phyloP scores from a whole-genome alignment of 768 basidiomycete species.

The Rhizopogon sp. region DNA sequence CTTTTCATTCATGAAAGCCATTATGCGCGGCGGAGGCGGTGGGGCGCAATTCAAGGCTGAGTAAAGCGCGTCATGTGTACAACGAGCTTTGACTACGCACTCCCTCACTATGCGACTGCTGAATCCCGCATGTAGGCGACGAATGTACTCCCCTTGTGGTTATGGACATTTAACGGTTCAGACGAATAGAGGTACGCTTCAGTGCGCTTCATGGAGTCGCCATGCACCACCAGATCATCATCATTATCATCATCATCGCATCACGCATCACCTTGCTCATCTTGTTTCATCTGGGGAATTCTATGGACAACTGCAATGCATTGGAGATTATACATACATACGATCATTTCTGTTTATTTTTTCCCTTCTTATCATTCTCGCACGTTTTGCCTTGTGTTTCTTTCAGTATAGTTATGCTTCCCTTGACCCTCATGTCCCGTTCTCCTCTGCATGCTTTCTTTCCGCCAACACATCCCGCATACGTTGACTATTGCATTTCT shows the following conservation, averaged over 20 bases:
- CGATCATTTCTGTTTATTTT: not conserved
- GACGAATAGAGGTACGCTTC: not conserved
- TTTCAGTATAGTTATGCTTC: not conserved
- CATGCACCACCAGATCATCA: no score
- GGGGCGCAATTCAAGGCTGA: slow-evolving; percentile 46
- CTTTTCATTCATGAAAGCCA: slow-evolving; percentile 78
- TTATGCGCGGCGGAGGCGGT: slow-evolving; percentile 79
- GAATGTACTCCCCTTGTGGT: not conserved
- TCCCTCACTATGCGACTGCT: not conserved
- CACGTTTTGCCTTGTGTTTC: no score
- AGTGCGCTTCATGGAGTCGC: no score
- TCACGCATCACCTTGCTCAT: not conserved
- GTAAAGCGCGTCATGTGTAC: slow-evolving; percentile 10
- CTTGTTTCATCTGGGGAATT: not conserved
- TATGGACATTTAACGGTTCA: not conserved
- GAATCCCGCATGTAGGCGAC: not conserved
- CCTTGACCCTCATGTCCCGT: not conserved
- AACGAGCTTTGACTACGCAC: no score
- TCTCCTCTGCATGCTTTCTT: not conserved
- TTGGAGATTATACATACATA: not conserved
- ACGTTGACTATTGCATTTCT: not conserved
- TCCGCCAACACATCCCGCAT: not conserved
- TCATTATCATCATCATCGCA: not conserved
- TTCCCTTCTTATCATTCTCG: not conserved
- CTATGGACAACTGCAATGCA: not conserved